phyloP scores from a whole-genome alignment of 345 rosid genomes.

The Pelargonium nanum region DNA sequence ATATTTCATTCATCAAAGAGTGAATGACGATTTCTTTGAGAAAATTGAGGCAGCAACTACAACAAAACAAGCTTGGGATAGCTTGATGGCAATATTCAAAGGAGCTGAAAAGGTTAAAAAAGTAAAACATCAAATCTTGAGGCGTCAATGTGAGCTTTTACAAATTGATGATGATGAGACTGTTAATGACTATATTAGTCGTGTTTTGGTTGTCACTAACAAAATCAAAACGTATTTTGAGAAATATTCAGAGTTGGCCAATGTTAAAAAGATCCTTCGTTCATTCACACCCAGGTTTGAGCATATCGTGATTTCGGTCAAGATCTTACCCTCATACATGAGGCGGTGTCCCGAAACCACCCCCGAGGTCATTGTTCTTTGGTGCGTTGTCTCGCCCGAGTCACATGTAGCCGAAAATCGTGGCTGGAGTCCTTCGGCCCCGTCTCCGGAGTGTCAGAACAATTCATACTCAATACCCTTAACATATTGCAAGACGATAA shows the following conservation, averaged over 20 bases:
- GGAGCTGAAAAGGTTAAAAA: background rate
- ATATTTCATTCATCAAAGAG: background rate
- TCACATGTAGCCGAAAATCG: too few species aligned
- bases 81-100: background rate
- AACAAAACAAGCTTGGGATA: conserved; percentile 1
- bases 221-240: conserved; percentile 1
- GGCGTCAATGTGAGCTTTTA: background rate
- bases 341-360: too few species aligned
- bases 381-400: too few species aligned
- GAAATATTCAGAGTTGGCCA: background rate
- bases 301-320: conserved; percentile 7
- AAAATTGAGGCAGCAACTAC: background rate
- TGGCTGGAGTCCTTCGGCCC: too few species aligned
- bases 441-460: too few species aligned
- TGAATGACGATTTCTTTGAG: background rate
- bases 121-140: background rate
- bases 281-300: background rate
- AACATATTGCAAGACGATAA: too few species aligned
- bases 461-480: too few species aligned
- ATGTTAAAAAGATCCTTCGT: background rate
- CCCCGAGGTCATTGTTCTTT: too few species aligned
- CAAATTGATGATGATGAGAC: background rate
- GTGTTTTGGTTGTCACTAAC: background rate
- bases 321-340: too few species aligned
- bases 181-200: background rate